Conservation (phyloP, 2,329 filamentous ascomycete genomes). For the Myriosclerotinia duriaeana region DNA sequence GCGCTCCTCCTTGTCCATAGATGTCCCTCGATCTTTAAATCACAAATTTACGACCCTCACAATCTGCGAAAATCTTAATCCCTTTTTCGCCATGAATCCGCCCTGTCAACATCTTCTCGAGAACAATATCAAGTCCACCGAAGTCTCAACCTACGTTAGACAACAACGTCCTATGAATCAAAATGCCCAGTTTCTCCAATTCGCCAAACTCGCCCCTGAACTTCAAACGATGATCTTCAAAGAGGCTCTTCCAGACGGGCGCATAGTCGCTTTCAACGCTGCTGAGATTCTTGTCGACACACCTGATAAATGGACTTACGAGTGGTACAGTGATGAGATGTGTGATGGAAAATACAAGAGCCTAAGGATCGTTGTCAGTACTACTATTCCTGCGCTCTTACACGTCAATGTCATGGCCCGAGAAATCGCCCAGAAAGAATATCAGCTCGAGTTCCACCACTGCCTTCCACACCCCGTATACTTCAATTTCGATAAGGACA, state of each 20-base stretch:
- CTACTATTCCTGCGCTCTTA: background rate
- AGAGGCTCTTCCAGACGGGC: constrained; percentile 8
- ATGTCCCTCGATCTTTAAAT: background rate
- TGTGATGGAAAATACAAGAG: constrained; percentile 12
- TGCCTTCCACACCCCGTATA: constrained; percentile 10
- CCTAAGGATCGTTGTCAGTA: background rate
- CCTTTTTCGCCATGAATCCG: background rate
- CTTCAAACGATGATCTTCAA: constrained; percentile 15
- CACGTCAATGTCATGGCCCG: background rate
- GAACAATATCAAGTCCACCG: background rate
- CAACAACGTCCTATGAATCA: background rate
- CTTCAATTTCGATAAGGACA: constrained; percentile 10
- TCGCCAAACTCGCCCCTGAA: constrained; percentile 14
- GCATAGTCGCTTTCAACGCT: background rate
- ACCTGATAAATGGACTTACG: constrained; percentile 5
- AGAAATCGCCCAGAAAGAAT: background rate
- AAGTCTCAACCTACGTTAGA: constrained; percentile 6
- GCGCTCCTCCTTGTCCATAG: background rate
- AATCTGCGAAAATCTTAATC: background rate
- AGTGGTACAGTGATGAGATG: background rate
- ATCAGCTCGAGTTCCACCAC: constrained; percentile 6
- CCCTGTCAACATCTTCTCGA: constrained; percentile 15
- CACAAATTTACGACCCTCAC: background rate
- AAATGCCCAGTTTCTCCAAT: constrained; percentile 9
- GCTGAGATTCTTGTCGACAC: constrained; percentile 1